These are phyloP conservation scores for Ambrosiella beaveri DNA, from an alignment of 2,329 filamentous ascomycete species.

Conservation along the genomic window DNA sequence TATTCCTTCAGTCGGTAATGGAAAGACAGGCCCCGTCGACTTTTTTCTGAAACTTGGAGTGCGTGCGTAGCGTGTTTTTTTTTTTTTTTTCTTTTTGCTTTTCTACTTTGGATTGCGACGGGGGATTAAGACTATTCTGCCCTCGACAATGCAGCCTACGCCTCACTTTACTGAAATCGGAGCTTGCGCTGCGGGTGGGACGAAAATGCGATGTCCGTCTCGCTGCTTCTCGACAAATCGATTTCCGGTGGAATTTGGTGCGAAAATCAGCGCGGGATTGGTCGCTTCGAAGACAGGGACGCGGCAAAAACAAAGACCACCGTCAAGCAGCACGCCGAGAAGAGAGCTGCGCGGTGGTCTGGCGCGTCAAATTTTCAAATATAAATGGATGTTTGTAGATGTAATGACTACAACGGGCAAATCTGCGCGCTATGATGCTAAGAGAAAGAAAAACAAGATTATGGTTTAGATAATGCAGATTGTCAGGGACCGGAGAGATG, in stretches of 20 bases:
- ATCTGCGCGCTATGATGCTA: neutral
- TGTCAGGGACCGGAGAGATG: neutral
- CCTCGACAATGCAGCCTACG: neutral
- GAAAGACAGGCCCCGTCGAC: neutral
- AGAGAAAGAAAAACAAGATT: neutral
- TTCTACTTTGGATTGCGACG: neutral
- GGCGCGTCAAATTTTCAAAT: slow-evolving; percentile 11
- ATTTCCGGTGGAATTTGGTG: neutral
- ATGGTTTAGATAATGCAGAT: neutral
- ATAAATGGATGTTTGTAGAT: slow-evolving; percentile 1
- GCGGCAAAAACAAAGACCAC: slow-evolving; percentile 7
- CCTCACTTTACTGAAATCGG: neutral
- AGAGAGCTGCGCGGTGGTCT: slow-evolving; percentile 3
- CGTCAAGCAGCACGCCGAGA: neutral
- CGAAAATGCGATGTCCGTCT: neutral
- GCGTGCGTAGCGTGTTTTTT: neutral
- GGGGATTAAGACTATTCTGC: neutral
- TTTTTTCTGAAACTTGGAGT: neutral
- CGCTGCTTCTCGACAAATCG: neutral
- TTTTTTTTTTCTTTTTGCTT: neutral
- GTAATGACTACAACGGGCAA: neutral
- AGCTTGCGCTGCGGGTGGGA: no score
- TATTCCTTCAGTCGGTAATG: neutral
- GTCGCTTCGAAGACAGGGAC: neutral
- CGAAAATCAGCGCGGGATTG: neutral